A percentile compares a stretch with the other conserved stretches of the same genome.
Evolutionary conservation across 352 stramenopile species (phyloP).

Genomic region (Sclerospora graminicola): DNA sequence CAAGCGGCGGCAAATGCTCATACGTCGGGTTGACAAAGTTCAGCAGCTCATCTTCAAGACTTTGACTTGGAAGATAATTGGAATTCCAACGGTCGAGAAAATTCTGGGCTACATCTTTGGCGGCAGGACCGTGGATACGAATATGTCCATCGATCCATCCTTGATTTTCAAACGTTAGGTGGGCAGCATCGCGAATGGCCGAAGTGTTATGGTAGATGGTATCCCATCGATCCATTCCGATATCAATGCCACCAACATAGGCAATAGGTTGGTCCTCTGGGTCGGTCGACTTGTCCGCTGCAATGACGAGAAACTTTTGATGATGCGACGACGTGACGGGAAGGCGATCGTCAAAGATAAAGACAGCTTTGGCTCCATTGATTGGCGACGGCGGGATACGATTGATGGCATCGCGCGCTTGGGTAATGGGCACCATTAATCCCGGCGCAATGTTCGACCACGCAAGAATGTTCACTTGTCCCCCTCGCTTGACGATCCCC

Average conservation of each 20-base stretch:
- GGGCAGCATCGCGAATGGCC: conserved; percentile 15
- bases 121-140: conserved; percentile 32
- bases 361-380: conserved; percentile 12
- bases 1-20: conserved; percentile 4
- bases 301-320: conserved; percentile 37
- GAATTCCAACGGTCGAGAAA: conserved; percentile 49
- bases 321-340: conserved; percentile 27
- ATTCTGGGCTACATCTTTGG: conserved; percentile 42
- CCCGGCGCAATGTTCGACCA: conserved; percentile 29
- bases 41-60: conserved; percentile 22
- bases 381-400: conserved; percentile 4
- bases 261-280: conserved; percentile 17
- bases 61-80: conserved; percentile 12
- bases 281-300: not conserved
- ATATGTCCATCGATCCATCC: conserved; percentile 47
- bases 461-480: conserved; percentile 24
- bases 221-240: conserved; percentile 49
- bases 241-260: conserved; percentile 44
- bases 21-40: conserved; percentile 37
- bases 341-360: conserved; percentile 47
- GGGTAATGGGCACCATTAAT: conserved; percentile 16
- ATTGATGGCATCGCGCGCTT: conserved; percentile 34
- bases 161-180: conserved; percentile 22
- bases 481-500: conserved; percentile 17
- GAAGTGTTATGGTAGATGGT: conserved; percentile 36